These are phyloP conservation scores for Tolypocladium endophyticum DNA, from an alignment of 2,329 filamentous ascomycete genomes.

Conservation along the genomic window DNA sequence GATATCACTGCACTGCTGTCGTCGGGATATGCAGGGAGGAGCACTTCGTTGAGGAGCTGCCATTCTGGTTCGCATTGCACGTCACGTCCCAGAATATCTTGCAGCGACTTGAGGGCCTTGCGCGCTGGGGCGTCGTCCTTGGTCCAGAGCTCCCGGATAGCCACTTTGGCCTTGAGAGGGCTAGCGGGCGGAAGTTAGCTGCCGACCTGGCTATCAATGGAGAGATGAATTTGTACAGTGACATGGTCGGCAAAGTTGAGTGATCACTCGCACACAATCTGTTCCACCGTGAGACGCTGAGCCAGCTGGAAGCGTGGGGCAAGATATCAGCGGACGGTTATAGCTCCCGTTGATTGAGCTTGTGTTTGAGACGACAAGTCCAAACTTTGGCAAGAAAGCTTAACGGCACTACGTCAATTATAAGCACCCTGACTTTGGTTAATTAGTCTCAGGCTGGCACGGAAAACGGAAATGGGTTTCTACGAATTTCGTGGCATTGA, in stretches of 20 bases:
- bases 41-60: conserved; percentile 26
- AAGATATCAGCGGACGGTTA: background rate
- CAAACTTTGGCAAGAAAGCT: too few species aligned
- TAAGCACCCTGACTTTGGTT: background rate
- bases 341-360: too few species aligned
- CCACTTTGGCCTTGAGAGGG: conserved; percentile 30
- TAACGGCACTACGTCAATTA: background rate
- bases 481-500: background rate
- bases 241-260: conserved; percentile 3
- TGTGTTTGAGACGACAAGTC: background rate
- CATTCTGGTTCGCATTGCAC: conserved; percentile 31
- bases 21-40: conserved; percentile 27
- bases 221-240: conserved; percentile 4
- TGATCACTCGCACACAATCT: background rate
- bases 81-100: conserved; percentile 25
- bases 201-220: background rate
- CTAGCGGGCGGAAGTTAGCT: conserved; percentile 12
- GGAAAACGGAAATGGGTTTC: background rate
- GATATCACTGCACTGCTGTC: conserved; percentile 26
- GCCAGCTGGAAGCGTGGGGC: background rate
- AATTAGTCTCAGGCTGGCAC: background rate
- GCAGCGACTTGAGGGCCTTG: conserved; percentile 18
- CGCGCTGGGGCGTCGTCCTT: conserved; percentile 21
- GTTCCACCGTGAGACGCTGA: background rate
- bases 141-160: conserved; percentile 32